Percentiles rank a stretch among this genome's conserved stretches.
These are phyloP conservation scores for Clavispora carvajalis DNA, from an alignment of 805 yeast genomes.

Conservation along the genomic window DNA sequence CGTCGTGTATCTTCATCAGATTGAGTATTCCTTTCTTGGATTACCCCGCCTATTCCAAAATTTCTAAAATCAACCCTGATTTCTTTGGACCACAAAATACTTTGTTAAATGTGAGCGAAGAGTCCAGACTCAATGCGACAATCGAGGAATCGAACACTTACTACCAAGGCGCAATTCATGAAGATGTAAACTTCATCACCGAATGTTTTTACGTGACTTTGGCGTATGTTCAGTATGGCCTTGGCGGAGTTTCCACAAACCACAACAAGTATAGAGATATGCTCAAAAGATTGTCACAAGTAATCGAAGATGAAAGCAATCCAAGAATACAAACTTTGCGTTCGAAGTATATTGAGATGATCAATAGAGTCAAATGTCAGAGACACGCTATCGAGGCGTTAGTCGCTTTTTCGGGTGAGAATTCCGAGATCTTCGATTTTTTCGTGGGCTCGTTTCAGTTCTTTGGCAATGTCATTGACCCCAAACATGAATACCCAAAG, in stretches of 20 bases:
- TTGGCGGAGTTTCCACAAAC: constrained; percentile 65
- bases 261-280: constrained; percentile 50
- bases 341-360: constrained; percentile 46
- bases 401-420: constrained; percentile 51
- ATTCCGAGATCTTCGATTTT: constrained; percentile 69
- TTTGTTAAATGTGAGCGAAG: constrained; percentile 66
- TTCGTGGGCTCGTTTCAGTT: constrained; percentile 71
- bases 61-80: constrained; percentile 71
- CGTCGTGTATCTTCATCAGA: constrained; percentile 59
- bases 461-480: constrained; percentile 68
- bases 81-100: constrained; percentile 52
- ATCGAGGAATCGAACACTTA: constrained; percentile 61
- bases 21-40: constrained; percentile 84
- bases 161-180: constrained; percentile 36
- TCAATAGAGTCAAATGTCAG: constrained; percentile 31
- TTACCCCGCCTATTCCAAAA: constrained; percentile 49
- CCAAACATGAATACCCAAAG: constrained; percentile 58
- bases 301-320: constrained; percentile 4
- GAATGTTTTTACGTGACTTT: constrained; percentile 80
- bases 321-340: constrained; percentile 20
- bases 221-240: constrained; percentile 80
- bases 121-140: constrained; percentile 78
- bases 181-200: constrained; percentile 74
- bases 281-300: constrained; percentile 23
- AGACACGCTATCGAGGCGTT: constrained; percentile 60